Evolutionary conservation across 2,329 filamentous ascomycete genomes (phyloP), one percentile per base, ranked within the genome.

Genomic region (Colletotrichum sp.): DNA sequence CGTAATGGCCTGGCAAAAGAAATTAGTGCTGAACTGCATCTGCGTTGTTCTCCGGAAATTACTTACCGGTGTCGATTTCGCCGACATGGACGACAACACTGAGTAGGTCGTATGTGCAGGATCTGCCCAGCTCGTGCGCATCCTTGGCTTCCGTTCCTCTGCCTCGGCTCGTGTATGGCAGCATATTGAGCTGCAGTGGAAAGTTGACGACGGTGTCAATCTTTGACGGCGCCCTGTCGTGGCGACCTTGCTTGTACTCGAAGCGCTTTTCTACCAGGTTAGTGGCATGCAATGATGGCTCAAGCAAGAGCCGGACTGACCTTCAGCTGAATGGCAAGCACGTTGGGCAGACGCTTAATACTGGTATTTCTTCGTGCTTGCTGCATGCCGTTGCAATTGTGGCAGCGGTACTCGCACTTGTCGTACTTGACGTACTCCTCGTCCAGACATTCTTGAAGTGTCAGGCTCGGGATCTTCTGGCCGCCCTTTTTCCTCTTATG

Each of bases 21-120:
- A 10, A 28, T 66, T 18, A 72, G 66, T 18, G 22, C 52, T 62
- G 30, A 69, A 68, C 62, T 63, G 59, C 52, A 71, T 59, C 9
- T 22, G 36, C 32, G 52, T 10, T 26, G 18, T 24, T 34, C 30
- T 16, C 3, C 12, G 22, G 16, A 24, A 2, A 16, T 81, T 98
- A 98, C 82, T 98, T 96, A 18, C 96, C 96, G 2, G 95, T 96
- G 80, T 98, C 96, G 73, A 98, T 94, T 84, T 96, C 95, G 68
- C 96, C 96, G 76, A 98, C 95, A 82, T 99, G 96, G 52, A 98
- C 96, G 26, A 99, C 94, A 4, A 98, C 96, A 77, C 95, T 96
- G 22, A 96, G 90, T 2, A 99, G 90, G 79, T 98, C 95, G 83
- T 98, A 99, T 7, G 94, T 92, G 81, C 94, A 96, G 7, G 91